Percentiles rank a stretch among this genome's conserved stretches.
phyloP scores from a whole-genome alignment of 305 asterid species.

The Euphrasia arctica region DNA sequence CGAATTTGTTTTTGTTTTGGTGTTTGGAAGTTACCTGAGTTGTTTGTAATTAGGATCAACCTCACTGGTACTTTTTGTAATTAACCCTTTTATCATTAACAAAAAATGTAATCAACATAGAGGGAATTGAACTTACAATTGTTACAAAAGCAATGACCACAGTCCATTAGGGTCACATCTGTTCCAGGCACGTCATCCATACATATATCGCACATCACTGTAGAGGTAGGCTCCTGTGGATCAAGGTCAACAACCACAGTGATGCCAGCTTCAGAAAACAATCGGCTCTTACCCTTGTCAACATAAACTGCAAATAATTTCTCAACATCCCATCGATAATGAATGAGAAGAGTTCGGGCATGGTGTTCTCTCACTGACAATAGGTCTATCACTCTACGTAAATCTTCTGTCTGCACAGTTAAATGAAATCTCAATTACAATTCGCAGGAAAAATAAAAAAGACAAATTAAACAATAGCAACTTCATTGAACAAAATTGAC shows the following conservation, averaged over 20 bases:
- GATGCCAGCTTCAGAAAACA: constrained; percentile 79
- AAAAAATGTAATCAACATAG: neutral
- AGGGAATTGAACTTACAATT: constrained; percentile 49
- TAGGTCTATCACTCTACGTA: constrained; percentile 81
- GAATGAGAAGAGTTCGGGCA: constrained; percentile 85
- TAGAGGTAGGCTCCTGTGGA: constrained; percentile 36
- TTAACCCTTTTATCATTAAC: neutral
- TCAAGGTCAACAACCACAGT: constrained; percentile 44
- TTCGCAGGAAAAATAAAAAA: neutral
- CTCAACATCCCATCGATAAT: constrained; percentile 80
- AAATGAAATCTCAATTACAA: constrained; percentile 7
- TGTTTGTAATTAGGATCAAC: neutral
- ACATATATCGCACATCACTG: constrained; percentile 60
- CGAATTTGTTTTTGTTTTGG: neutral
- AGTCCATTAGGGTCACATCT: constrained; percentile 67
- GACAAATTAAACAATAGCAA: neutral
- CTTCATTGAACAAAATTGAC: constrained; percentile 7
- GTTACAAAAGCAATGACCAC: constrained; percentile 90
- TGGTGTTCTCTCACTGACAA: constrained; percentile 79
- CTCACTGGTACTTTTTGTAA: neutral
- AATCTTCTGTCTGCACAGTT: constrained; percentile 60
- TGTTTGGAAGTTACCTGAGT: neutral
- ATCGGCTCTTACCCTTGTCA: constrained; percentile 62
- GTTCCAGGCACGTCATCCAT: constrained; percentile 65
- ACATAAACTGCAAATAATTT: constrained; percentile 61